Conservation (phyloP, 345 rosid genomes). For the Bruguiera parviflora region DNA sequence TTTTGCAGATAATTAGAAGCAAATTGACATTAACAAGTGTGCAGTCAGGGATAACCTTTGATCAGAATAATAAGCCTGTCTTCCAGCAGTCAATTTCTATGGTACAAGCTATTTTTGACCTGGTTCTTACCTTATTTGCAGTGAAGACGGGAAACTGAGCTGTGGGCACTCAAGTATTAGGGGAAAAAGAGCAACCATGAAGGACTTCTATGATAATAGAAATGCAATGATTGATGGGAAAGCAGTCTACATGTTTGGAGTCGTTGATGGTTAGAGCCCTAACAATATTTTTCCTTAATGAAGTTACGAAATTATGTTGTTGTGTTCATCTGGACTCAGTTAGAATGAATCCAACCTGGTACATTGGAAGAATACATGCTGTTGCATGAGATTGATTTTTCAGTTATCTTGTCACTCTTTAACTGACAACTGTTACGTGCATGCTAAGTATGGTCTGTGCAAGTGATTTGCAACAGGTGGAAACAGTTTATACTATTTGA, state of each 20-base stretch:
- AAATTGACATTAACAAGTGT: too few species aligned
- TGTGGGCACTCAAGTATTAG: slow-evolving; percentile 92
- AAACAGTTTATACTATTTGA: too few species aligned
- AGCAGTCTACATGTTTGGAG: slow-evolving; percentile 85
- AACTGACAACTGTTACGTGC: background rate
- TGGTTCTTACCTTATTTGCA: slow-evolving; percentile 36
- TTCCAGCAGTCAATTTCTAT: too few species aligned
- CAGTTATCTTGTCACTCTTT: background rate
- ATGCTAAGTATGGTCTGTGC: background rate
- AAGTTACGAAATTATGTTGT: slow-evolving; percentile 2
- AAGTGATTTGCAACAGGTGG: too few species aligned
- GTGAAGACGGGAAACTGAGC: slow-evolving; percentile 82
- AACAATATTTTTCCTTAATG: slow-evolving; percentile 10
- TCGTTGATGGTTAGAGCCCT: slow-evolving; percentile 80
- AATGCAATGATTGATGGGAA: slow-evolving; percentile 65
- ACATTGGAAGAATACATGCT: slow-evolving; percentile 1
- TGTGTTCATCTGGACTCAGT: slow-evolving; percentile 3
- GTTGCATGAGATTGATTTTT: slow-evolving; percentile 11
- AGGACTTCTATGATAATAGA: slow-evolving; percentile 84
- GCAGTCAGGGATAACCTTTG: too few species aligned
- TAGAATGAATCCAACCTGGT: background rate
- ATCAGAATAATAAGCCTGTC: too few species aligned
- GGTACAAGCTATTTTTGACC: background rate
- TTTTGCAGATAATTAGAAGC: too few species aligned
- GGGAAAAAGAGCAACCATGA: slow-evolving; percentile 97